These are phyloP conservation scores for Mortierella polycephala DNA, from an alignment of 371 early-diverging fungal genomes.

Conservation along the genomic window DNA sequence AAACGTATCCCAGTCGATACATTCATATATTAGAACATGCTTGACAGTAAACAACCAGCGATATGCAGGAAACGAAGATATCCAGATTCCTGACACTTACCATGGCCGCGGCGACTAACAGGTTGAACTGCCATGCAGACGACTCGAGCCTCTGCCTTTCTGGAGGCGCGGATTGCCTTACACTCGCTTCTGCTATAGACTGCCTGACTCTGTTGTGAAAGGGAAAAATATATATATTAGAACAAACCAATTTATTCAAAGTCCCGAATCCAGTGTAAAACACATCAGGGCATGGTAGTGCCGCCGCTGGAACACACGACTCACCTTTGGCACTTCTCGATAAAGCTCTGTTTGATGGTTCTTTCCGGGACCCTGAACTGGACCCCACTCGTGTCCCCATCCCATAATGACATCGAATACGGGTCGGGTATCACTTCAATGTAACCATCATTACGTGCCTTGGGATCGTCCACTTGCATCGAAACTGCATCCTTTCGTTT, in stretches of 20 bases:
- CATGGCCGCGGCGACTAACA: conserved; percentile 34
- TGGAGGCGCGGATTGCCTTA: background rate
- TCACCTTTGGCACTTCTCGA: conserved; percentile 43
- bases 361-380: conserved; percentile 60
- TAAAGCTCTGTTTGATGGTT: conserved; percentile 59
- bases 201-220: conserved; percentile 8
- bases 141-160: background rate
- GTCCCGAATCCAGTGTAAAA: too few species aligned
- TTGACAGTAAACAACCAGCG: too few species aligned
- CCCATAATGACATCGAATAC: conserved; percentile 10
- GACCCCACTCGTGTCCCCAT: conserved; percentile 41
- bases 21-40: too few species aligned
- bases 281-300: background rate
- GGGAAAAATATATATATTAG: background rate
- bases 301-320: background rate
- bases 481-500: conserved; percentile 32
- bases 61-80: too few species aligned
- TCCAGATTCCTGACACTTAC: conserved; percentile 3
- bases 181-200: conserved; percentile 11
- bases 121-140: conserved; percentile 20
- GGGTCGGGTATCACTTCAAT: conserved; percentile 54
- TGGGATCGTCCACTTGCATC: conserved; percentile 22
- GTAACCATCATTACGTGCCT: conserved; percentile 43
- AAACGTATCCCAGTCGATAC: background rate
- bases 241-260: background rate